phyloP scores from a whole-genome alignment of 2,329 filamentous ascomycete genomes.

The Colletotrichum sp. region DNA sequence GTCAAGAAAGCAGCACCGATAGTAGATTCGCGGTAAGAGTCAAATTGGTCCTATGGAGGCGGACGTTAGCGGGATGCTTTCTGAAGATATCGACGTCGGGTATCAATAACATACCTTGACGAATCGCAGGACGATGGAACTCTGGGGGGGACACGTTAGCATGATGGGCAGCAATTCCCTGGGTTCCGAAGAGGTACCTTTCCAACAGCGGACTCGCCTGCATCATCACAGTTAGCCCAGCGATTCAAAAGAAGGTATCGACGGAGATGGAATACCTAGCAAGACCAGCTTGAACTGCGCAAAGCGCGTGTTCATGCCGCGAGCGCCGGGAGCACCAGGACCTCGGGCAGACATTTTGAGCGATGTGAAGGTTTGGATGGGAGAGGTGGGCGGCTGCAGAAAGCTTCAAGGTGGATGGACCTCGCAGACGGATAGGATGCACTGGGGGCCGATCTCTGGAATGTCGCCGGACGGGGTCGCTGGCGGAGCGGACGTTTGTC shows the following conservation, averaged over 20 bases:
- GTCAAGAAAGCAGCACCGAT: conserved; percentile 99
- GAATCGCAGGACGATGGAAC: conserved; percentile 96
- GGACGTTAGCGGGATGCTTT: not conserved
- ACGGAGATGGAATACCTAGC: conserved; percentile 71
- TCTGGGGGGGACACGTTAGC: conserved; percentile 57
- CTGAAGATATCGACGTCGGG: not conserved
- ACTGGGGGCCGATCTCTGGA: not conserved
- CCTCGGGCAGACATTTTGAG: conserved; percentile 83
- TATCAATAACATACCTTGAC: conserved; percentile 76
- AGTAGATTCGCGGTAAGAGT: conserved; percentile 94
- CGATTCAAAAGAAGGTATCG: conserved; percentile 1
- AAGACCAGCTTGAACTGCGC: conserved; percentile 99
- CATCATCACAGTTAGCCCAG: conserved; percentile 2
- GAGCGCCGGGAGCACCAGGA: conserved; percentile 52
- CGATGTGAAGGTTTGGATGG: conserved; percentile 27
- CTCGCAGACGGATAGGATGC: not conserved
- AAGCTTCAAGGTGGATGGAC: not conserved
- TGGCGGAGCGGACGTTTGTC: not conserved
- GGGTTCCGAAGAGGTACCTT: conserved; percentile 67
- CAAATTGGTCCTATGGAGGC: conserved; percentile 86
- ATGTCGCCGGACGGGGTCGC: not conserved
- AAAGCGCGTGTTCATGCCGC: conserved; percentile 80
- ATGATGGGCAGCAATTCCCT: not conserved
- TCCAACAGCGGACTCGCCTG: conserved; percentile 98
- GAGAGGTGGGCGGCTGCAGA: conserved; percentile 22